phyloP scores from a whole-genome alignment of 2,329 filamentous ascomycete species.

The Verticillium albo-atrum region DNA sequence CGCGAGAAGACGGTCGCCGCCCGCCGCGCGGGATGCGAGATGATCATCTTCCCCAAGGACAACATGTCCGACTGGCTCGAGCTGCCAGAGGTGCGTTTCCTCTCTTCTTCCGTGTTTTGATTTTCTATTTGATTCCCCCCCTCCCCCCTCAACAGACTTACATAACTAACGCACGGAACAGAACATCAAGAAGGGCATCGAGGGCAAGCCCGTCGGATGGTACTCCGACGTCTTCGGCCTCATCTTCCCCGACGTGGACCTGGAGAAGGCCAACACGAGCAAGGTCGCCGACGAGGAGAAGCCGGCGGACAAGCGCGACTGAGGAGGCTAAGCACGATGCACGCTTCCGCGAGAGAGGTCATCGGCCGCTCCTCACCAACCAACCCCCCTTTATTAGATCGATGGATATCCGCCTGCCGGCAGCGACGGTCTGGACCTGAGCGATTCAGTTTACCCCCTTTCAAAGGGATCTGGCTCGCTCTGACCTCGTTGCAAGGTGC shows the following conservation, averaged over 20 bases:
- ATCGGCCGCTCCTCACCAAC: background rate
- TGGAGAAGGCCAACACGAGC: conserved; percentile 69
- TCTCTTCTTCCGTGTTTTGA: background rate
- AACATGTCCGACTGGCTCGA: conserved; percentile 98
- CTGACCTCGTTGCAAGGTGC: background rate
- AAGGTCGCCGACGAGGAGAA: conserved; percentile 48
- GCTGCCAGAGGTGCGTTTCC: conserved; percentile 76
- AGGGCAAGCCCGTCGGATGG: conserved; percentile 88
- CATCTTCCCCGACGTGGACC: conserved; percentile 80
- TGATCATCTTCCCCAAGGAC: conserved; percentile 90
- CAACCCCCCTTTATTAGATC: too few species aligned
- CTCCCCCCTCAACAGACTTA: too few species aligned
- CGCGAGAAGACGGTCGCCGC: conserved; percentile 97
- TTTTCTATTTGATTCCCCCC: too few species aligned
- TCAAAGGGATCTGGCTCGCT: background rate
- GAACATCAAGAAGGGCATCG: conserved; percentile 97
- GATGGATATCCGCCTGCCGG: too few species aligned
- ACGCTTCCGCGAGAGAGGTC: background rate
- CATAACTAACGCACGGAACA: conserved; percentile 33
- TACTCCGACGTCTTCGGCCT: conserved; percentile 91
- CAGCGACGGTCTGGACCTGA: conserved; percentile 3
- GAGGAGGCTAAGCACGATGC: background rate
- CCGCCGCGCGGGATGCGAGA: conserved; percentile 84
- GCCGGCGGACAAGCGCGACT: conserved; percentile 11
- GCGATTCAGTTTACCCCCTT: background rate